phyloP scores from a whole-genome alignment of 768 basidiomycete species.

The Termitomyces heimii region DNA sequence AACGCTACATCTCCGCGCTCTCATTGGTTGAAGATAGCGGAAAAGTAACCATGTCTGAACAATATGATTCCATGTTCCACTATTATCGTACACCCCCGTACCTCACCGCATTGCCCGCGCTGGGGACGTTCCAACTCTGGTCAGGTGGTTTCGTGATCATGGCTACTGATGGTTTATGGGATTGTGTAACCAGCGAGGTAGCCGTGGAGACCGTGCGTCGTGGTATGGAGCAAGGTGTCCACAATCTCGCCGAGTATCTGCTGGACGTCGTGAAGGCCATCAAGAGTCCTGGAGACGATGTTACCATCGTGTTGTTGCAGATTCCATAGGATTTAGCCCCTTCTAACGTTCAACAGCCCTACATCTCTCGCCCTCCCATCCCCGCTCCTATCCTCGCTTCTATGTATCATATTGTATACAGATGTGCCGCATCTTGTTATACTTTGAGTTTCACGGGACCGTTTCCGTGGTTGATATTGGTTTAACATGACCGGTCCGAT shows the following conservation, averaged over 20 bases:
- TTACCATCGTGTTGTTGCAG: conserved; percentile 26
- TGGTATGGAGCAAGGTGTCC: conserved; percentile 15
- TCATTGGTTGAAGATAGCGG: conserved; percentile 25
- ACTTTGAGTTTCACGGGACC: background rate
- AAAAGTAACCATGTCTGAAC: conserved; percentile 28
- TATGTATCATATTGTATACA: background rate
- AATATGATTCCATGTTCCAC: conserved; percentile 29
- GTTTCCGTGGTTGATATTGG: background rate
- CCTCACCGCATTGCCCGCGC: conserved; percentile 45
- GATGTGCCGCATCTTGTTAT: background rate
- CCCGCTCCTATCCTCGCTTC: background rate
- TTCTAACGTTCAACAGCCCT: background rate
- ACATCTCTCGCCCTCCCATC: background rate
- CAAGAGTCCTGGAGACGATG: conserved; percentile 26
- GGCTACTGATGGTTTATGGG: conserved; percentile 54
- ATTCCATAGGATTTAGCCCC: background rate
- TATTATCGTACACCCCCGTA: conserved; percentile 57
- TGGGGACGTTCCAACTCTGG: conserved; percentile 29
- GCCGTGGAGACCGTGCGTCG: conserved; percentile 34
- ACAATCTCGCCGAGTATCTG: conserved; percentile 23
- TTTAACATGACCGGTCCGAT: background rate
- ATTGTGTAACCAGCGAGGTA: conserved; percentile 42
- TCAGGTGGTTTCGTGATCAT: conserved; percentile 40
- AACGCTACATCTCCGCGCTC: conserved; percentile 26
- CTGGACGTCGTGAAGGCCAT: conserved; percentile 18